A percentile compares a stretch with the other conserved stretches of the same genome.
These are phyloP conservation scores for Podila verticillata DNA, from an alignment of 192 early-diverging fungal genomes.

Conservation along the genomic window DNA sequence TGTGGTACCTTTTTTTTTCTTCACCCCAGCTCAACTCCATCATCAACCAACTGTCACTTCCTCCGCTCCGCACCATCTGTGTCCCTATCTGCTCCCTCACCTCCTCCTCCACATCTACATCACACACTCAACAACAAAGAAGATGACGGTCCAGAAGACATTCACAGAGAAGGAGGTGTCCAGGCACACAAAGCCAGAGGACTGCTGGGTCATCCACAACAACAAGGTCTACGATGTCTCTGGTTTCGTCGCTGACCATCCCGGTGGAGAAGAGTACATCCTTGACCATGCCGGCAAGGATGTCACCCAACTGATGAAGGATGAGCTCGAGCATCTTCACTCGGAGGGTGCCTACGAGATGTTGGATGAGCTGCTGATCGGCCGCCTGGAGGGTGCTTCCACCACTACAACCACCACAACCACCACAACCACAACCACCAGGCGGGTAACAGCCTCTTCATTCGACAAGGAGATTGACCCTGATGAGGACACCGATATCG, in stretches of 20 bases:
- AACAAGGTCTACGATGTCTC: conserved; percentile 90
- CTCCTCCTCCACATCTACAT: background rate
- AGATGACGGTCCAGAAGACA: conserved; percentile 16
- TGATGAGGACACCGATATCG: conserved; percentile 14
- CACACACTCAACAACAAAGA: conserved; percentile 4
- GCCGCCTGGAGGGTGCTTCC: conserved; percentile 36
- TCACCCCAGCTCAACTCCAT: background rate
- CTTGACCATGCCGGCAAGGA: conserved; percentile 90
- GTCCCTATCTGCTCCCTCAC: background rate
- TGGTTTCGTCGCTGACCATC: conserved; percentile 88
- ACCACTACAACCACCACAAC: conserved; percentile 5
- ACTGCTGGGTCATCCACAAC: conserved; percentile 84
- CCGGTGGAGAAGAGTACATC: conserved; percentile 90
- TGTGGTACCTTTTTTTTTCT: background rate
- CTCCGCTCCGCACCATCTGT: background rate
- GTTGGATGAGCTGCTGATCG: conserved; percentile 84
- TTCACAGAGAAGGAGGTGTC: conserved; percentile 73
- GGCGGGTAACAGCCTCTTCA: background rate
- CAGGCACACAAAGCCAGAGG: conserved; percentile 72
- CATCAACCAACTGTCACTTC: background rate
- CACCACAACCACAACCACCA: background rate
- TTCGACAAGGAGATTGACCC: background rate
- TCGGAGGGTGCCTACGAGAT: conserved; percentile 88
- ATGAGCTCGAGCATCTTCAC: conserved; percentile 81
- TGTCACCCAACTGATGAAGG: conserved; percentile 80